These are phyloP conservation scores for Pharnaceum exiguum DNA, from an alignment of 148 eudicot species.

Conservation along the genomic window DNA sequence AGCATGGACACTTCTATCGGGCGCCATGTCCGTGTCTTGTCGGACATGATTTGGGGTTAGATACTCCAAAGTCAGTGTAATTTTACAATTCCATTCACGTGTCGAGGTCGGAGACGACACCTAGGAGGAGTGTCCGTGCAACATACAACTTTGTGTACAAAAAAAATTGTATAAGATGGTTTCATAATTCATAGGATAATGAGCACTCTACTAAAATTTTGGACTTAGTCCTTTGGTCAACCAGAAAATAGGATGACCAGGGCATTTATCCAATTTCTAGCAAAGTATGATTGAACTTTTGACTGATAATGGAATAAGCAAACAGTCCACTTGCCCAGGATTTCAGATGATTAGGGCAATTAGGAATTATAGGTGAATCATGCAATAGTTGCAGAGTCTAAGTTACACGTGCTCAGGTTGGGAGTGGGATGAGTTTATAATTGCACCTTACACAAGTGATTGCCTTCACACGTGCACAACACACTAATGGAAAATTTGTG, in stretches of 20 bases:
- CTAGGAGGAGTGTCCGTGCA: too few relatives aligned
- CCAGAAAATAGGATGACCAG: not conserved
- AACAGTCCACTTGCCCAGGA: slow-evolving; percentile 13
- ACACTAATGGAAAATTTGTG: slow-evolving; percentile 4
- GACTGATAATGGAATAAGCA: slow-evolving; percentile 11
- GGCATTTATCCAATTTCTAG: slow-evolving; percentile 6
- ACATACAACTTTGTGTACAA: too few relatives aligned
- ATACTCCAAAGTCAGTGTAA: too few relatives aligned
- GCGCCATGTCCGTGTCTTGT: too few relatives aligned
- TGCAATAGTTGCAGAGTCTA: slow-evolving; percentile 4
- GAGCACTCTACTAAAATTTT: too few relatives aligned
- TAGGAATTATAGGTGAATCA: not conserved
- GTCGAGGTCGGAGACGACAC: too few relatives aligned
- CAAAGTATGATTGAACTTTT: slow-evolving; percentile 20
- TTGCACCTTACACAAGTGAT: not conserved
- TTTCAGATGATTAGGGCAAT: slow-evolving; percentile 14
- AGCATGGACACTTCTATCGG: too few relatives aligned
- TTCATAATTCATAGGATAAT: too few relatives aligned
- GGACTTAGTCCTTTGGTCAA: slow-evolving; percentile 2
- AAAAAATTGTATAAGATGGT: too few relatives aligned
- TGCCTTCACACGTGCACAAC: slow-evolving; percentile 15
- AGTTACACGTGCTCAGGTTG: slow-evolving; percentile 10
- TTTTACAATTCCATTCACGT: too few relatives aligned
- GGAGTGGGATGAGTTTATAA: slow-evolving; percentile 3
- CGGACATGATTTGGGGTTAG: too few relatives aligned